These are phyloP conservation scores for Gossypium lobatum DNA, from an alignment of 441 rosid genomes.

Conservation along the genomic window DNA sequence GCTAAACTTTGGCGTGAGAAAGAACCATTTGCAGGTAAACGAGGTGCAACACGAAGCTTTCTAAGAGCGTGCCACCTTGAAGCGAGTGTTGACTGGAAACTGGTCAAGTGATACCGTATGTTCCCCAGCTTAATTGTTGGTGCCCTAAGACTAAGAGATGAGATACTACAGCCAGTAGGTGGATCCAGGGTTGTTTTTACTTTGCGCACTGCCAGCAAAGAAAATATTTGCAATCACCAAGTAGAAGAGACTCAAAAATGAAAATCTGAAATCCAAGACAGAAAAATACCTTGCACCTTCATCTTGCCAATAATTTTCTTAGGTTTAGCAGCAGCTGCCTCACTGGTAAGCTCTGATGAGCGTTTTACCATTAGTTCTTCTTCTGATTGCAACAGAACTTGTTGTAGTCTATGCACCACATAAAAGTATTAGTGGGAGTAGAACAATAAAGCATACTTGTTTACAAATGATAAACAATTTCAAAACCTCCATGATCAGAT, in stretches of 20 bases:
- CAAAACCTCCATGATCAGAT: constrained; percentile 1
- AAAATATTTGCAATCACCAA: constrained; percentile 16
- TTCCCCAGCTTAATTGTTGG: constrained; percentile 54
- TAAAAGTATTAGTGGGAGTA: constrained; percentile 8
- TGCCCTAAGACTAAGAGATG: constrained; percentile 51
- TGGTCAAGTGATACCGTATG: constrained; percentile 56
- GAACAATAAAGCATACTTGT: not conserved
- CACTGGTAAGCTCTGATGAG: constrained; percentile 56
- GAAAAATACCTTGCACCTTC: constrained; percentile 79
- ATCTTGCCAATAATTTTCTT: constrained; percentile 87
- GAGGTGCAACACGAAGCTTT: constrained; percentile 52
- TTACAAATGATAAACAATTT: constrained; percentile 2
- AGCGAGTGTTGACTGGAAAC: constrained; percentile 48
- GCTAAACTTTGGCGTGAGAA: constrained; percentile 89
- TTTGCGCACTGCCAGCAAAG: constrained; percentile 61
- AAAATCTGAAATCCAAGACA: constrained; percentile 13
- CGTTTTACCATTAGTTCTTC: constrained; percentile 79
- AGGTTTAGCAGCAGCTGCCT: constrained; percentile 71
- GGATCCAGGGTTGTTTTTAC: constrained; percentile 75
- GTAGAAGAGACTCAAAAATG: constrained; percentile 15
- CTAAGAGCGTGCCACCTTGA: constrained; percentile 71
- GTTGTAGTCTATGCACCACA: constrained; percentile 51
- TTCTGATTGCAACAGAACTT: constrained; percentile 86
- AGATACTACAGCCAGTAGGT: constrained; percentile 77
- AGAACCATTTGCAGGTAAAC: constrained; percentile 60